Conservation (phyloP, 2,329 filamentous ascomycete genomes). For the Aspergillus felis region DNA sequence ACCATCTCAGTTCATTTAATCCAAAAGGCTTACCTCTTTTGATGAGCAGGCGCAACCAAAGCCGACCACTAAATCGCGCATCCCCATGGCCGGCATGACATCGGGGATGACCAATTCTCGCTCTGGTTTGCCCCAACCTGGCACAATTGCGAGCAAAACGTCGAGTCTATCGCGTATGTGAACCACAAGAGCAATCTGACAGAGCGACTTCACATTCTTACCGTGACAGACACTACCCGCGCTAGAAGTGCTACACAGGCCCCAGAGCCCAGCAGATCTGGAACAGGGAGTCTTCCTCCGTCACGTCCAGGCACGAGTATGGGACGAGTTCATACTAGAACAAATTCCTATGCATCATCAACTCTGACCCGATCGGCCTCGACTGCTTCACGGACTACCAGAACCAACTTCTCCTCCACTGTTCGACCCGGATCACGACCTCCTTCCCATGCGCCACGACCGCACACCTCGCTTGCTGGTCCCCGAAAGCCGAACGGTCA, state of each 20-base stretch:
- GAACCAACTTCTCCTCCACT: slow-evolving; percentile 55
- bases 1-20: not conserved
- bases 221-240: slow-evolving; percentile 44
- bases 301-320: slow-evolving; percentile 36
- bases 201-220: slow-evolving; percentile 18
- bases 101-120: slow-evolving; percentile 52
- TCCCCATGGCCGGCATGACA: slow-evolving; percentile 40
- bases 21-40: not conserved
- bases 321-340: slow-evolving; percentile 39
- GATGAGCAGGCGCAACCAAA: slow-evolving; percentile 23
- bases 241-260: slow-evolving; percentile 48
- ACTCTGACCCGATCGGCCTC: slow-evolving; percentile 37
- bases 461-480: slow-evolving; percentile 52
- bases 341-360: slow-evolving; percentile 34
- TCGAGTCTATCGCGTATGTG: slow-evolving; percentile 41
- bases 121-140: slow-evolving; percentile 42
- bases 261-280: slow-evolving; percentile 37
- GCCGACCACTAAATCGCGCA: slow-evolving; percentile 24
- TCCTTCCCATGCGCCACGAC: slow-evolving; percentile 43
- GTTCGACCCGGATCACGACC: slow-evolving; percentile 53
- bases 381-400: slow-evolving; percentile 43
- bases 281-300: slow-evolving; percentile 19
- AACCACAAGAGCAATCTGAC: not conserved
- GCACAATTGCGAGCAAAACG: slow-evolving; percentile 45
- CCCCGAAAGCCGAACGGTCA: slow-evolving; percentile 46